Percentiles rank a stretch among this genome's conserved stretches.
Conservation (phyloP, 163 green algal species). For the Scenedesmus sp. region DNA sequence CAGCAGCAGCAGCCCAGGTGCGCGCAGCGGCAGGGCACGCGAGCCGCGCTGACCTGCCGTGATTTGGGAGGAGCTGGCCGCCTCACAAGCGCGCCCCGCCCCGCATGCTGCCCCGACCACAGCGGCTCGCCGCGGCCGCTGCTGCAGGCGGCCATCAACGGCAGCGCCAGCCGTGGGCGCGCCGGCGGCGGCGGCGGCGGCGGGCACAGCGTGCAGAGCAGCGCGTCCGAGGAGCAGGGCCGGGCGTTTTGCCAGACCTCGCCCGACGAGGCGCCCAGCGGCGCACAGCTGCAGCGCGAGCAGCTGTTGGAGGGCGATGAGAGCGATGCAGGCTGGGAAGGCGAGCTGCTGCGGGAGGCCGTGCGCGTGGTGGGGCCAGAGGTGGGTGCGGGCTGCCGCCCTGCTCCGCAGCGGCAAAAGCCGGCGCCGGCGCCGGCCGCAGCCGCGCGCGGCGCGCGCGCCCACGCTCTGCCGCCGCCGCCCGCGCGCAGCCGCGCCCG, state of each 20-base stretch:
- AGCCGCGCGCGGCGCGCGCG: no score
- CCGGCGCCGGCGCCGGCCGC: background rate
- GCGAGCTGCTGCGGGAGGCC: background rate
- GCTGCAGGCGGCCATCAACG: conserved; percentile 32
- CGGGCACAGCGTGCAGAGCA: conserved; percentile 26
- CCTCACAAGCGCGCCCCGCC: no score
- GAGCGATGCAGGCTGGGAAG: background rate
- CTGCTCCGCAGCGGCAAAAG: background rate
- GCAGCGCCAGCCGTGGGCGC: background rate
- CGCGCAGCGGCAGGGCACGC: background rate
- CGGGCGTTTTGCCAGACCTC: no score
- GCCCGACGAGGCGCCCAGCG: no score
- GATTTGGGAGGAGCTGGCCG: no score
- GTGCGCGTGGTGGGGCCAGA: background rate
- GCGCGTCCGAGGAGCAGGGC: conserved; percentile 19
- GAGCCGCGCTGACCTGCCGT: no score
- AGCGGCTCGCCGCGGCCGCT: background rate
- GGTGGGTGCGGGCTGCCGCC: no score
- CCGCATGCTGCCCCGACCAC: background rate
- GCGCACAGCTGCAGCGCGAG: conserved; percentile 1
- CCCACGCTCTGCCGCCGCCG: background rate
- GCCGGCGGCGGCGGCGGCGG: background rate
- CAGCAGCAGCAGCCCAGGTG: background rate
- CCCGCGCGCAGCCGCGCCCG: background rate
- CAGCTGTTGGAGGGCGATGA: background rate